Conservation (phyloP, 2,329 filamentous ascomycete genomes). For the Hypoxylon sp. region DNA sequence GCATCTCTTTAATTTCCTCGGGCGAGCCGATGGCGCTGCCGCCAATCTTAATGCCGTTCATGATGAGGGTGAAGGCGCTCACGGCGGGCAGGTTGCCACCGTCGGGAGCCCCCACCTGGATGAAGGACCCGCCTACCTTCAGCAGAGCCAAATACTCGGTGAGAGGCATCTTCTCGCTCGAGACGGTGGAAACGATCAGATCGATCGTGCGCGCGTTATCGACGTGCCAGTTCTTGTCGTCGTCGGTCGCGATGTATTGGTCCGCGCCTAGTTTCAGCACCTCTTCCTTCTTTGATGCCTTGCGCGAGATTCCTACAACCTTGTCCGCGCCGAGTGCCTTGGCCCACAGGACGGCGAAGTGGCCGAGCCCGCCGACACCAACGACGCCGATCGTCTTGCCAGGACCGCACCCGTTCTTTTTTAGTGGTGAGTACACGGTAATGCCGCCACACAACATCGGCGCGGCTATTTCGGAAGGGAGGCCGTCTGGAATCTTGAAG, state of each 20-base stretch:
- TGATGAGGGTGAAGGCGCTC: slow-evolving; percentile 68
- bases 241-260: slow-evolving; percentile 58
- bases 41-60: slow-evolving; percentile 64
- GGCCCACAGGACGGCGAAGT: slow-evolving; percentile 76
- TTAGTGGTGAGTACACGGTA: slow-evolving; percentile 73
- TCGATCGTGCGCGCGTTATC: slow-evolving; percentile 65
- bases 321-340: slow-evolving; percentile 73
- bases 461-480: slow-evolving; percentile 58
- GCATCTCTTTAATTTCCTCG: slow-evolving; percentile 69
- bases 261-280: slow-evolving; percentile 69
- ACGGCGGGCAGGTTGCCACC: slow-evolving; percentile 58
- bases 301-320: slow-evolving; percentile 69
- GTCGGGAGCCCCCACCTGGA: slow-evolving; percentile 74
- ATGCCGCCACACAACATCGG: slow-evolving; percentile 79
- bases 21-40: slow-evolving; percentile 65
- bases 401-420: slow-evolving; percentile 72
- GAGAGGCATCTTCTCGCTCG: slow-evolving; percentile 67
- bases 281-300: slow-evolving; percentile 64
- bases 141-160: slow-evolving; percentile 71
- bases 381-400: slow-evolving; percentile 76
- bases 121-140: slow-evolving; percentile 68
- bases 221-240: slow-evolving; percentile 67
- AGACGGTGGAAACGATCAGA: slow-evolving; percentile 70
- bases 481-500: slow-evolving; percentile 58
- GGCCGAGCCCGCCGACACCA: slow-evolving; percentile 75